Percentiles rank a stretch among this genome's conserved stretches.
phyloP scores from a whole-genome alignment of 2,329 filamentous ascomycete genomes.

The Aureobasidium sp. region DNA sequence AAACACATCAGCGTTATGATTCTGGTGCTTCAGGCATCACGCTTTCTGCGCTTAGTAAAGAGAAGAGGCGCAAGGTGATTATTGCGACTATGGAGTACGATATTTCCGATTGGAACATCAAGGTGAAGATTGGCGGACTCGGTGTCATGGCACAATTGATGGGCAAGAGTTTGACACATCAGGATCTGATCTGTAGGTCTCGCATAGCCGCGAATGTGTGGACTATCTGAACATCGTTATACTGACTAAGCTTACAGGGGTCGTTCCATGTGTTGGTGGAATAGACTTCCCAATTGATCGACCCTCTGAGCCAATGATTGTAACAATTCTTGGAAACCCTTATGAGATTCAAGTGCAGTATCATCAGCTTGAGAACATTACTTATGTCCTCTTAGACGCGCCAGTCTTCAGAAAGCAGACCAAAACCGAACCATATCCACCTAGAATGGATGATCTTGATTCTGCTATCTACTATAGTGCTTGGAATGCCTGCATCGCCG shows the following conservation, averaged over 20 bases:
- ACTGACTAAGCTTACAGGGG: conserved; percentile 24
- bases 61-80: conserved; percentile 47
- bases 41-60: neutral
- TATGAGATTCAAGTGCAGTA: conserved; percentile 60
- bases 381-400: conserved; percentile 60
- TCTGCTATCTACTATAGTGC: conserved; percentile 62
- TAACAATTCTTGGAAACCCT: conserved; percentile 53
- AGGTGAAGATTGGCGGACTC: conserved; percentile 64
- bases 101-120: conserved; percentile 62
- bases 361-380: conserved; percentile 58
- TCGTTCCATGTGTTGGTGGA: conserved; percentile 49
- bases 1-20: conserved; percentile 12
- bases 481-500: conserved; percentile 64
- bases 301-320: conserved; percentile 53
- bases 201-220: too few relatives aligned
- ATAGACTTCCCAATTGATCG: conserved; percentile 57
- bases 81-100: conserved; percentile 40
- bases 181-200: conserved; percentile 50
- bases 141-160: conserved; percentile 66
- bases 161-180: conserved; percentile 57
- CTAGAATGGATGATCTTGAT: conserved; percentile 62
- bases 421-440: conserved; percentile 56
- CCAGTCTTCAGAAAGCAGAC: conserved; percentile 60
- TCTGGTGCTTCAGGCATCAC: conserved; percentile 1
- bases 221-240: neutral